Evolutionary conservation across 1,284 basidiomycete genomes (phyloP), one percentile per base, ranked within the genome.

Genomic region (Leccinum ponderosum): DNA sequence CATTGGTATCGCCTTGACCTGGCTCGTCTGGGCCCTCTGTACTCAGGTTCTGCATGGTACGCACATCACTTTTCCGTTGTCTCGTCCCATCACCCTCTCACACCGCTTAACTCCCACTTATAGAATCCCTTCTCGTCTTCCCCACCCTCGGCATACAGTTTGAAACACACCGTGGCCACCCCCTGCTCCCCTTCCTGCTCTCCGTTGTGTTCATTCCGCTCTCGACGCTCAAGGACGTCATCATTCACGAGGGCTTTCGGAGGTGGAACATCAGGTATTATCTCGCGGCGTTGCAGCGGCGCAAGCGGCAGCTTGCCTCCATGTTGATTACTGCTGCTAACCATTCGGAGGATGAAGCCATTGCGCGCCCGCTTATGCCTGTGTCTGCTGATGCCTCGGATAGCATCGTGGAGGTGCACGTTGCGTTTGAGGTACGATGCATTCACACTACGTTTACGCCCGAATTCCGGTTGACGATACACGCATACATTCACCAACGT

Each of bases 241-340:
- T 91, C 37, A 87, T 93, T 57, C 89, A 91, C 66, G 91, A 93
- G 71, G 90, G 85, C 3, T 73, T 92, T 15, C 78, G 74, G 8
- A 75, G 87, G 56, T 93, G 90, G 90, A 78, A 88, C 67, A 80
- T 91, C 15, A 81, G 84, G 14, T 90, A 84, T 67, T 91, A 90
- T 69, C 75, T 91, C 9, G 85, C 81, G 3, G 80, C 80, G 15
- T 69, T 90, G 22, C 74, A 76, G 17, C 68, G 73, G 11, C 35
- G 25, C 12, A 58, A 22, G 29, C 6, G 31, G 7, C 25, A 9
- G 22, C 50, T 52, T n/a, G 50, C 27, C 8, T 8, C 3, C 25
- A 15, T 1, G 22, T 27, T 37, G 20, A 22, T 12, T 31, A 15
- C 15, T 4, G 50, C 15, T 4, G 50, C 15, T 12, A 4, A 22